Base-by-base conservation (phyloP, 306 rosid genomes). In the Rosa chinensis region DNA sequence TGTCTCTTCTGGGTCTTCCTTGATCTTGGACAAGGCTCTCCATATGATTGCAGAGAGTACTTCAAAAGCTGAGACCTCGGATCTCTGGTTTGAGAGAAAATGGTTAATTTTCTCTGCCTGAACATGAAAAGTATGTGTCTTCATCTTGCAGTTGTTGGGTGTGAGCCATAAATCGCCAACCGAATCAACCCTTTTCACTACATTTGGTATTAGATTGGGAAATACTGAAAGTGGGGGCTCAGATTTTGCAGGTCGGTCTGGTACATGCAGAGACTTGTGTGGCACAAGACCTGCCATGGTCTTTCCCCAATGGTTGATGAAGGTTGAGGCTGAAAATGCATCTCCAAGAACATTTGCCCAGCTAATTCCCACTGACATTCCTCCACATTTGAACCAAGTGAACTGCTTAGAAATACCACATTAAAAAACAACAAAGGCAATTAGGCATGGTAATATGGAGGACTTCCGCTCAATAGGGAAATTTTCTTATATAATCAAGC, bases 271-370 rank as follows among this genome's bases (percentile, higher is more conserved):
- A 25, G 63, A 66, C 61, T 80, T 85, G 4, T 76, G 83, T 32
- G 82, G 89, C 67, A 58, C 32, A 78, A 80, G 79, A 82, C 88
- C 86, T 0, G 89, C 68, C 56, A 85, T 47, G 28, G 70, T 18
- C 70, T 84, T 77, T 42, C 92, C 92, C 96, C 87, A 92, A 0
- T 32, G 62, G 62, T 83, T 77, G 66, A 94, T 80, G 86, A 94
- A 92, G 40, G 82, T 42, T 18, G 90, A 72, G 28, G 97, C 92
- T 37, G 98, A 86, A 78, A 88, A 85, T 42, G 88, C 88, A 66
- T 92, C 97, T 77, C 98, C 97, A 45, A 92, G 90, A 2, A 94
- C 79, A 48, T 92, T 97, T 18, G 96, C 94, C 98, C 97, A 94
- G 72, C 92, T 92, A 0, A 94, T 79, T 17, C 96, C 98, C 55